Evolutionary conservation across 306 rosid genomes (phyloP), one percentile per base, ranked within the genome.

Genomic region (Cucurbita ficifolia): DNA sequence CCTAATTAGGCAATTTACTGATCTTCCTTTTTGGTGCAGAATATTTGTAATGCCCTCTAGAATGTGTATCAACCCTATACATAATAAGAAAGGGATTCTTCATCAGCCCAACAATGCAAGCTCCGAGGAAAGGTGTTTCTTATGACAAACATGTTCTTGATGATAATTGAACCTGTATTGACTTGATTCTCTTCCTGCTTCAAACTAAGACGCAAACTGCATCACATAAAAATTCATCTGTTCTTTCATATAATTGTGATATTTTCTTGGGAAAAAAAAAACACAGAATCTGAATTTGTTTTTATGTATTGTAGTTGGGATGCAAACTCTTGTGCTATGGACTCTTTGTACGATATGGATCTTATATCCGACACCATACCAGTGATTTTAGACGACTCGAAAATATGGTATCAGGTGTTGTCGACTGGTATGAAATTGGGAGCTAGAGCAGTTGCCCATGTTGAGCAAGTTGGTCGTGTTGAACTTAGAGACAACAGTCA

Each of bases 31-130:
- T 72, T 21, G 75, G 60, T 84, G 88, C 97, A 90, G 97, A 81
- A 89, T 88, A 72, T 88, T 94, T 72, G 99, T 94, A 14, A 81
- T 94, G 96, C 99, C 99, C 10, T 87, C 96, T 2, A 89, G 96
- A 84, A 89, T 94, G 97, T 94, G 97, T 67, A 88, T 94, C 79
- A 94, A 84, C 79, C 97, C 99, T 39, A 83, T 91, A 48, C 99
- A 94, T 78, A 91, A 94, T 76, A 88, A 88, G 79, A 91, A 91
- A 80, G 97, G 91, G 73, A 84, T 94, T 75, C 86, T 91, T 89
- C 99, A 84, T 46, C 84, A 46, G 29, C 79, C 90, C 10, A 61
- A 43, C 33, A 82, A 81, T 50, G 83, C 83, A 39, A 84, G 81
- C 80, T 77, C 91, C n/a, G 92, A 88, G 76, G 99, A 90, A 76